A percentile compares a stretch with the other conserved stretches of the same genome.
These are phyloP conservation scores for Tagetes erecta DNA, from an alignment of 129 eudicot genomes.

Conservation along the genomic window DNA sequence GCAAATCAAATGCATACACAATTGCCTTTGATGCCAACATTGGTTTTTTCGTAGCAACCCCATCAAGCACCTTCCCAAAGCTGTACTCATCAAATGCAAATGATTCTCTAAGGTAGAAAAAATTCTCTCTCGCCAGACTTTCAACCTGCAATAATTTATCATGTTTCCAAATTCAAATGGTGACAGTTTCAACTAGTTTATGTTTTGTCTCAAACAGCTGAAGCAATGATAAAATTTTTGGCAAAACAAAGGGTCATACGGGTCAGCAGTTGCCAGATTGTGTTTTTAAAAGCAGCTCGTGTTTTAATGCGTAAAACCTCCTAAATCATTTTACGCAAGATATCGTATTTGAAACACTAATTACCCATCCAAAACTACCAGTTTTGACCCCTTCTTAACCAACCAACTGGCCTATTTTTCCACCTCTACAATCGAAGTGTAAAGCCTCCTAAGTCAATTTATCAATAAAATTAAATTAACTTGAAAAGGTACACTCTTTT, in stretches of 20 bases:
- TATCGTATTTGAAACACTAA: background rate
- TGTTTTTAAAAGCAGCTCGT: no score
- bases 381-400: slow-evolving; percentile 1
- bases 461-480: background rate
- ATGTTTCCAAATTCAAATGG: slow-evolving; percentile 11
- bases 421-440: background rate
- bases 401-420: background rate
- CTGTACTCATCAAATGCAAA: slow-evolving; percentile 62
- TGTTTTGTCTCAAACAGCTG: background rate
- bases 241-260: background rate
- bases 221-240: background rate
- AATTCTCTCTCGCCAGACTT: slow-evolving; percentile 63
- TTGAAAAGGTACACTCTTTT: background rate
- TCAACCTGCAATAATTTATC: slow-evolving; percentile 57
- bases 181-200: background rate
- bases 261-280: background rate
- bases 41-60: slow-evolving; percentile 43
- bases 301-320: background rate
- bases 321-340: background rate
- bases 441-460: background rate
- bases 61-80: slow-evolving; percentile 65
- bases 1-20: slow-evolving; percentile 60
- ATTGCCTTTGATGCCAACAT: slow-evolving; percentile 58
- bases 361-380: background rate
- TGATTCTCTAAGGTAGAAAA: slow-evolving; percentile 69